Conservation (phyloP, 768 basidiomycete genomes). For the Serpula lacrymans region DNA sequence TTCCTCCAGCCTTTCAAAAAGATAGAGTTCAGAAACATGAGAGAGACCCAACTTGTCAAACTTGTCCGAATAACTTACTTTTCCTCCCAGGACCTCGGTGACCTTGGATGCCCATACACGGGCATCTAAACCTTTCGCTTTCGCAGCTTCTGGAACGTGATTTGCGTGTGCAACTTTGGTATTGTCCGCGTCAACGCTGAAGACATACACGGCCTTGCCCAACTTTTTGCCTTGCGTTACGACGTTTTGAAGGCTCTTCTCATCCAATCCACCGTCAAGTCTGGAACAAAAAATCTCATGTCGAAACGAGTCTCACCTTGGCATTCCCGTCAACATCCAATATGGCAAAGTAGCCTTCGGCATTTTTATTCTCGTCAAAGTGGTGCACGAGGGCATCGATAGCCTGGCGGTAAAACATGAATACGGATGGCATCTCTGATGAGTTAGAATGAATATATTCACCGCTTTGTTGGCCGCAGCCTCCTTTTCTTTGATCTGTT, state of each 20-base stretch:
- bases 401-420: constrained; percentile 45
- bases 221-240: constrained; percentile 76
- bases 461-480: constrained; percentile 76
- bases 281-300: constrained; percentile 2
- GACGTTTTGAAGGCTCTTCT: constrained; percentile 76
- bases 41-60: not conserved
- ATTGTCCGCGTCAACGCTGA: constrained; percentile 68
- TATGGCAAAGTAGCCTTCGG: constrained; percentile 64
- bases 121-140: constrained; percentile 71
- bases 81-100: constrained; percentile 81
- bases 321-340: constrained; percentile 81
- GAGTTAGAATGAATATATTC: constrained; percentile 12
- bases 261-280: no score
- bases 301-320: constrained; percentile 50
- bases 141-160: constrained; percentile 61
- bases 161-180: constrained; percentile 88
- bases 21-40: constrained; percentile 3
- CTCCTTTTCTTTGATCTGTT: constrained; percentile 80
- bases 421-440: no score
- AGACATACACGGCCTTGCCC: constrained; percentile 82
- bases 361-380: constrained; percentile 75
- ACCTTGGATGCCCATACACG: constrained; percentile 86
- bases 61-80: constrained; percentile 46
- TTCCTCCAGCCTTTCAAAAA: constrained; percentile 78
- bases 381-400: constrained; percentile 63